Conservation (phyloP, 2,329 filamentous ascomycete species). For the Sarocladium brachiariae region DNA sequence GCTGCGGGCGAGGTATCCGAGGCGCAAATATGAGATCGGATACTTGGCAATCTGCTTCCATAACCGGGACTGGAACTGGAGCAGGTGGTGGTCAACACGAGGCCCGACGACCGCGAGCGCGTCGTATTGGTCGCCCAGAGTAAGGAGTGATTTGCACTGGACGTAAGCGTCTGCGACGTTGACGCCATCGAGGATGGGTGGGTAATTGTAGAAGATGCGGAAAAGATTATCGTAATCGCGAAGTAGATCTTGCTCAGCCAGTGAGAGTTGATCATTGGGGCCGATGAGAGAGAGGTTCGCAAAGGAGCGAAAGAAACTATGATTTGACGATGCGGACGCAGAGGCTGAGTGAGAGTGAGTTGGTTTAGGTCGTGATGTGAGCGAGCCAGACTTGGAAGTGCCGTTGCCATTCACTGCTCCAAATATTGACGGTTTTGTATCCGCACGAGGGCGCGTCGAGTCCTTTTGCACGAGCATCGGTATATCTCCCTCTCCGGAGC, state of each 20-base stretch:
- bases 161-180: conserved; percentile 91
- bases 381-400: conserved; percentile 22
- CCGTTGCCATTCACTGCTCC: conserved; percentile 15
- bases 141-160: conserved; percentile 84
- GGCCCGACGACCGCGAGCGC: conserved; percentile 81
- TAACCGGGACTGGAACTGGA: conserved; percentile 83
- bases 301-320: conserved; percentile 78
- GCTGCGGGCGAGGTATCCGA: conserved; percentile 79
- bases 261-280: conserved; percentile 36
- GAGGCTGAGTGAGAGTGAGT: conserved; percentile 39
- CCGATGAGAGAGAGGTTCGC: conserved; percentile 60
- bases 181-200: conserved; percentile 71
- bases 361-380: conserved; percentile 38
- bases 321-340: conserved; percentile 25
- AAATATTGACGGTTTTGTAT: conserved; percentile 24
- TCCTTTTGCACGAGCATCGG: conserved; percentile 86
- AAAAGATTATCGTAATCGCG: conserved; percentile 95
- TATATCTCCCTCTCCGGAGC: conserved; percentile 64
- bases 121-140: conserved; percentile 91
- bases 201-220: conserved; percentile 90
- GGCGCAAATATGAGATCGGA: conserved; percentile 81
- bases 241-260: conserved; percentile 66
- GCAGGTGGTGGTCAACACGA: conserved; percentile 84
- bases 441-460: conserved; percentile 17
- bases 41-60: conserved; percentile 98